Evolutionary conservation across 768 basidiomycete genomes (phyloP).

Genomic region (Leccinum barrowsii): DNA sequence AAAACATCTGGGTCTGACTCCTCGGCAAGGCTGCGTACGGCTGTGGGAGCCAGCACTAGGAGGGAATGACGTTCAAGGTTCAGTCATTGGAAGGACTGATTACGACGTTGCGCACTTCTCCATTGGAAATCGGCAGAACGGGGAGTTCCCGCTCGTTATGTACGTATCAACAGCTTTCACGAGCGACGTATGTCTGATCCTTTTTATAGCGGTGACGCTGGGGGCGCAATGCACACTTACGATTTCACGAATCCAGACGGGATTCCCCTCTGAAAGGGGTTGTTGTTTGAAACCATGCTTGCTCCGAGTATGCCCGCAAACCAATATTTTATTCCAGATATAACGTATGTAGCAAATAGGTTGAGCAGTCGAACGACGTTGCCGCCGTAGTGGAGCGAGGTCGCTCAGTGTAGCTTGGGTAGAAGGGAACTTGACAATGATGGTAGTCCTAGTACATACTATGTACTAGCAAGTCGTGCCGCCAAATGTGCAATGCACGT

Average conservation of each 20-base stretch:
- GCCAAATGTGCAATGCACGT: not conserved
- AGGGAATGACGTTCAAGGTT: constrained; percentile 40
- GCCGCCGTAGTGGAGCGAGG: not conserved
- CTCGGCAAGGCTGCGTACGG: constrained; percentile 57
- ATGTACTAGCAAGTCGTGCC: not conserved
- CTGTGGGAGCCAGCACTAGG: constrained; percentile 60
- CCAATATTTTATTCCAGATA: constrained; percentile 2
- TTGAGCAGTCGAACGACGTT: not conserved
- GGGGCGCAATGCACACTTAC: constrained; percentile 48
- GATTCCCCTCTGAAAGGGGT: constrained; percentile 11
- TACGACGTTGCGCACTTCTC: constrained; percentile 59
- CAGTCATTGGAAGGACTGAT: constrained; percentile 47
- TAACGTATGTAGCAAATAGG: not conserved
- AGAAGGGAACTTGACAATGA: not conserved
- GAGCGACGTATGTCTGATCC: constrained; percentile 19
- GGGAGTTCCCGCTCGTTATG: constrained; percentile 60
- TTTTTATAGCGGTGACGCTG: constrained; percentile 43
- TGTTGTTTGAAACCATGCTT: not conserved
- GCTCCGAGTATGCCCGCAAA: constrained; percentile 11
- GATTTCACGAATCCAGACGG: constrained; percentile 29
- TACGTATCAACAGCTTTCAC: constrained; percentile 34
- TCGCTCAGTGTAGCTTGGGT: not conserved
- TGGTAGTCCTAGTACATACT: not conserved
- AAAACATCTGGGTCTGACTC: constrained; percentile 1
- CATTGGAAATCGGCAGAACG: constrained; percentile 49